Evolutionary conservation across 352 stramenopile genomes (phyloP).

Genomic region (Globisporangium cederbergense): DNA sequence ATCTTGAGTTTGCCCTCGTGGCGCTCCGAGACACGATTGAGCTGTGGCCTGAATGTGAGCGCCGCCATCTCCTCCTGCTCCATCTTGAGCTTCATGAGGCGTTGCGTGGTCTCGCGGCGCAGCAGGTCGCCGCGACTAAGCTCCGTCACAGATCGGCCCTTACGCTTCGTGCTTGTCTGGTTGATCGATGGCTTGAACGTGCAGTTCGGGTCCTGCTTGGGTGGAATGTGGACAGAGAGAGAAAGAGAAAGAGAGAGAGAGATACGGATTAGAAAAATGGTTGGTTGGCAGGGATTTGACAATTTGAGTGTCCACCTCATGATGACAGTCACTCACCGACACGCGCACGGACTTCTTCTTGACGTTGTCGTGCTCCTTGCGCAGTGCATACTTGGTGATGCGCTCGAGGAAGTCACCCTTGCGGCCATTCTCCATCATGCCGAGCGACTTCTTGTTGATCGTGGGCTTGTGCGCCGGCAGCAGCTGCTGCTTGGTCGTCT

Average conservation of each 20-base stretch:
- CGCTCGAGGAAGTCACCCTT: slow-evolving; percentile 82
- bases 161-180: slow-evolving; percentile 55
- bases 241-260: neutral
- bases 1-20: slow-evolving; percentile 80
- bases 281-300: neutral
- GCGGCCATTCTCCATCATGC: slow-evolving; percentile 78
- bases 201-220: slow-evolving; percentile 64
- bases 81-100: slow-evolving; percentile 86
- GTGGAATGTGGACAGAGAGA: neutral
- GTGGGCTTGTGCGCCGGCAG: slow-evolving; percentile 54
- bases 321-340: slow-evolving; percentile 28
- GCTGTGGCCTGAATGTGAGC: slow-evolving; percentile 73
- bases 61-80: slow-evolving; percentile 83
- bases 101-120: slow-evolving; percentile 69
- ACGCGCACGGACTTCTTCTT: slow-evolving; percentile 72
- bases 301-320: neutral
- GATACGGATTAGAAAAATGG: neutral
- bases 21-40: slow-evolving; percentile 64
- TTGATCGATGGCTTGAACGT: slow-evolving; percentile 87
- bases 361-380: slow-evolving; percentile 74
- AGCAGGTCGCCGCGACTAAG: slow-evolving; percentile 76
- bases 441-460: slow-evolving; percentile 80
- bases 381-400: slow-evolving; percentile 70
- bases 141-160: slow-evolving; percentile 68
- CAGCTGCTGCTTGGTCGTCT: slow-evolving; percentile 59